A percentile compares a stretch with the other conserved stretches of the same genome.
phyloP scores from a whole-genome alignment of 305 asterid genomes.

The Fraxinus sp. region DNA sequence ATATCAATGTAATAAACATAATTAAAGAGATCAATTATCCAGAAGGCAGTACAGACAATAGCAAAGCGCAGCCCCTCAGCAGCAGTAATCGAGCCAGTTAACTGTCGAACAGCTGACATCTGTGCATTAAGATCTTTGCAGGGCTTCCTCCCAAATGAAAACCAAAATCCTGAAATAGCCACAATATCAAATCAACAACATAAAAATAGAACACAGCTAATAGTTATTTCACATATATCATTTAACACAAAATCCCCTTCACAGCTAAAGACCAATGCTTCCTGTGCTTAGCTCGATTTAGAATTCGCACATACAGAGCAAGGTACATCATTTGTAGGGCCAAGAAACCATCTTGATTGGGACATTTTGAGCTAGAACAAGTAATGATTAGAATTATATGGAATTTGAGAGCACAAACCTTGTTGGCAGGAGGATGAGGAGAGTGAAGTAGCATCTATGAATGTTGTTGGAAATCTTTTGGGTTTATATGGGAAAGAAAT shows the following conservation, averaged over 20 bases:
- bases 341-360: background rate
- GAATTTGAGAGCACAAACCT: conserved; percentile 18
- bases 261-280: background rate
- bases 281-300: background rate
- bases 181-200: background rate
- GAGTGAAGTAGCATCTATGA: conserved; percentile 11
- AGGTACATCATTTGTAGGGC: background rate
- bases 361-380: background rate
- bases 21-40: conserved; percentile 1
- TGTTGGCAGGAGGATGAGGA: conserved; percentile 23
- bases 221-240: background rate
- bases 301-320: background rate
- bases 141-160: conserved; percentile 30
- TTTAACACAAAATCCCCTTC: too few relatives aligned
- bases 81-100: conserved; percentile 56
- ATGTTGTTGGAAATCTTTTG: background rate
- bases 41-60: conserved; percentile 45
- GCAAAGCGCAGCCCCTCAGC: conserved; percentile 67
- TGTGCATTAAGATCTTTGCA: conserved; percentile 32
- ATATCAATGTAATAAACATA: background rate
- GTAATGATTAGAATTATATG: background rate
- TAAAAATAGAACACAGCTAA: background rate
- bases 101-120: conserved; percentile 51
- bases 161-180: conserved; percentile 34
- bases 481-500: background rate